Conservation (phyloP, 345 rosid genomes). For the Salix suchowensis region DNA sequence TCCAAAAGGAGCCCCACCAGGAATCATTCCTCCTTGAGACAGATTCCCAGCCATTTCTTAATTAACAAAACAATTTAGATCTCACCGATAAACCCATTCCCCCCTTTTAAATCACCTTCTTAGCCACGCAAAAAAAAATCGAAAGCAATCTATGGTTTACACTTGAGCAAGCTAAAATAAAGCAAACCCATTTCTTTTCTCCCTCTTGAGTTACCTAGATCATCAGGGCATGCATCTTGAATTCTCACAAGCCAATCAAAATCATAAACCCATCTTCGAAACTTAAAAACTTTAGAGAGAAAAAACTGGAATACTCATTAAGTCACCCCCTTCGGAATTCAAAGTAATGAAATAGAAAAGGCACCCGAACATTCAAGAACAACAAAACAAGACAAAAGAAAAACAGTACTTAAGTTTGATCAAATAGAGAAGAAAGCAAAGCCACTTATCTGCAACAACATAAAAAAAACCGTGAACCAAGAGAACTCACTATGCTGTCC, state of each 20-base stretch:
- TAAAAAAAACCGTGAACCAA: not conserved
- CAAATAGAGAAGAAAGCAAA: not conserved
- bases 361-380: not conserved
- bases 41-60: conserved; percentile 62
- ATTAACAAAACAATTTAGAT: conserved; percentile 10
- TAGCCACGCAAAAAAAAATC: not conserved
- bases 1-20: conserved; percentile 57
- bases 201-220: not conserved
- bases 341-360: not conserved
- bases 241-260: conserved; percentile 1
- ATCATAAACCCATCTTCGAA: not conserved
- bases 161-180: conserved; percentile 7
- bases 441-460: conserved; percentile 14
- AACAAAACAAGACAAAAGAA: not conserved
- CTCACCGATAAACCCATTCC: conserved; percentile 13
- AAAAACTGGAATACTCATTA: not conserved
- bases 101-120: conserved; percentile 1
- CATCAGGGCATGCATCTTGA: not conserved
- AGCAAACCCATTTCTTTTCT: conserved; percentile 8
- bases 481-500: not conserved
- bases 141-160: not conserved
- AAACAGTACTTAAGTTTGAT: not conserved
- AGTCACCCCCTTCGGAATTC: not conserved
- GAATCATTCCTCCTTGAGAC: conserved; percentile 62
- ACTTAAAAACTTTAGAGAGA: not conserved